These are phyloP conservation scores for Spinellus fusiger DNA, from an alignment of 192 early-diverging fungal genomes.

Conservation along the genomic window DNA sequence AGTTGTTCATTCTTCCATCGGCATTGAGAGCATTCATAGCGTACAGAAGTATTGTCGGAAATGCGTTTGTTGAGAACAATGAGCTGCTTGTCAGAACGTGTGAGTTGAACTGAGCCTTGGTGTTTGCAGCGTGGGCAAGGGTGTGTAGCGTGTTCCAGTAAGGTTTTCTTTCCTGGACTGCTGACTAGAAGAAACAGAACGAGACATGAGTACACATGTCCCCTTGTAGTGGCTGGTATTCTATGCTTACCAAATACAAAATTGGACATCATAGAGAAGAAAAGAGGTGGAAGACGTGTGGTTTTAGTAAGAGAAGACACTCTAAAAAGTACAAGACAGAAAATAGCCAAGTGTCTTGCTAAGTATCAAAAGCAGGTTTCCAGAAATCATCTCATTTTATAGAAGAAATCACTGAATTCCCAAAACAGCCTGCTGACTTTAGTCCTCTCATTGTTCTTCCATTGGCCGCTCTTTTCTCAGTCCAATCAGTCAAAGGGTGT, in stretches of 20 bases:
- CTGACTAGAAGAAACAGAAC: slow-evolving; percentile 2
- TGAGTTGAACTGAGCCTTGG: slow-evolving; percentile 26
- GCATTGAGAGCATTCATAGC: slow-evolving; percentile 31
- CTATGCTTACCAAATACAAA: slow-evolving; percentile 5
- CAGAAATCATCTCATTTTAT: too few species aligned
- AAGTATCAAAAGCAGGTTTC: too few species aligned
- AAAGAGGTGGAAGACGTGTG: neutral
- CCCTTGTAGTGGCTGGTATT: too few species aligned
- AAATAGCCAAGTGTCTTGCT: neutral
- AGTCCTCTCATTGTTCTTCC: too few species aligned
- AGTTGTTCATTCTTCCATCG: slow-evolving; percentile 26
- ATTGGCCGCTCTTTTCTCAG: too few species aligned
- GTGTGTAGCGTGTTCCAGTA: slow-evolving; percentile 26
- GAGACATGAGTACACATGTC: neutral
- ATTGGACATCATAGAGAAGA: neutral
- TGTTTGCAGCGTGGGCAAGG: slow-evolving; percentile 33
- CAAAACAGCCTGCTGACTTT: too few species aligned
- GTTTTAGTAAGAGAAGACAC: neutral
- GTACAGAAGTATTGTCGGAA: slow-evolving; percentile 20
- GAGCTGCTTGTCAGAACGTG: slow-evolving; percentile 26
- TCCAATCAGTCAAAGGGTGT: too few species aligned
- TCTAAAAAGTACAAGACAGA: neutral
- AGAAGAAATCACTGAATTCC: too few species aligned
- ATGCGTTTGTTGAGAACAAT: slow-evolving; percentile 29
- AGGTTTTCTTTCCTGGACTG: slow-evolving; percentile 24